Evolutionary conservation across 305 asterid species (phyloP).

Genomic region (Lippia alba): DNA sequence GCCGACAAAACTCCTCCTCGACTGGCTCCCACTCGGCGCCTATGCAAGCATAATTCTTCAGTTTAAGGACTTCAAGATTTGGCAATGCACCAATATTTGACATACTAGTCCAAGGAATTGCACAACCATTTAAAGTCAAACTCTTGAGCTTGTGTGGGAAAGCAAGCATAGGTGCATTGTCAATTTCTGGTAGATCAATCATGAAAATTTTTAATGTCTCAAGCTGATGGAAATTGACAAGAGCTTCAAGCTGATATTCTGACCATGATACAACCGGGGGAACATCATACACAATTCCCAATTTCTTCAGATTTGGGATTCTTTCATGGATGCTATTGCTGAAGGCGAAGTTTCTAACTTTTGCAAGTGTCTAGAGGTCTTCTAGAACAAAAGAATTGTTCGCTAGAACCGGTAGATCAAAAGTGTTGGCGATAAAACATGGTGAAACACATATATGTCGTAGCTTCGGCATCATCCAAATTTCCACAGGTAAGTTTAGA

Average conservation of each 20-base stretch:
- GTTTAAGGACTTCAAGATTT: constrained; percentile 27
- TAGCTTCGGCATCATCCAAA: constrained; percentile 22
- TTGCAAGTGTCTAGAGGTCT: constrained; percentile 11
- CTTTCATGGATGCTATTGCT: neutral
- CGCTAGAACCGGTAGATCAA: neutral
- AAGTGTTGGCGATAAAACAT: neutral
- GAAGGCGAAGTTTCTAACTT: neutral
- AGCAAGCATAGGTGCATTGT: neutral
- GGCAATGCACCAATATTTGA: constrained; percentile 17
- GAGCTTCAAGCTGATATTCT: neutral
- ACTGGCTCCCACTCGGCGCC: constrained; percentile 15
- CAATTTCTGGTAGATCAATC: neutral
- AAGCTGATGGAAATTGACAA: constrained; percentile 26
- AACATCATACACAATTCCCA: constrained; percentile 15
- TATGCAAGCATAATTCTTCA: neutral
- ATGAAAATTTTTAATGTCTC: constrained; percentile 8
- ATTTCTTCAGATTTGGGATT: constrained; percentile 13
- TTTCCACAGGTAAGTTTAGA: neutral
- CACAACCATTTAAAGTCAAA: constrained; percentile 12
- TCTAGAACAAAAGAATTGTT: neutral
- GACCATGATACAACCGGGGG: neutral
- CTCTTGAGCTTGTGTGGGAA: constrained; percentile 17
- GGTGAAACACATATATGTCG: constrained; percentile 5
- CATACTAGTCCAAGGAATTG: constrained; percentile 1
- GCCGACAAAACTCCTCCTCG: constrained; percentile 2